Evolutionary conservation across 140 eudicot genomes (phyloP).

Genomic region (Senecio squalidus): DNA sequence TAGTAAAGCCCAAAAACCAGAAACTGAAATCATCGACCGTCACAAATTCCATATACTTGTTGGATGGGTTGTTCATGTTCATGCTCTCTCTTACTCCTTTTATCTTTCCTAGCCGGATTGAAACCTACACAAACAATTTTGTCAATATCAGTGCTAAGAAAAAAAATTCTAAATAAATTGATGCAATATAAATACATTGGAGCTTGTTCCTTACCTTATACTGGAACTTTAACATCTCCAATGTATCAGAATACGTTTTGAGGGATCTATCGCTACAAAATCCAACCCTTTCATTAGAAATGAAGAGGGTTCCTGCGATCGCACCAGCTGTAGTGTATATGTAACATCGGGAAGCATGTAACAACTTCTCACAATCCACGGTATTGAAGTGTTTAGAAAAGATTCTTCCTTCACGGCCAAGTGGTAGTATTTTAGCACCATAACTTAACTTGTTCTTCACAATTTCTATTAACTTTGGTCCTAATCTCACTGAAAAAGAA

Average conservation of each 20-base stretch:
- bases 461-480: constrained; percentile 29
- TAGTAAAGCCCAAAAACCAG: constrained; percentile 40
- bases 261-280: constrained; percentile 38
- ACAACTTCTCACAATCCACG: constrained; percentile 32
- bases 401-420: constrained; percentile 28
- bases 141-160: not conserved
- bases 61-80: constrained; percentile 22
- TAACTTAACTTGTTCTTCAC: constrained; percentile 36
- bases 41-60: constrained; percentile 34
- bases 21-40: constrained; percentile 38
- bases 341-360: constrained; percentile 37
- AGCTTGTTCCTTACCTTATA: constrained; percentile 37
- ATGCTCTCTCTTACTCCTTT: constrained; percentile 12
- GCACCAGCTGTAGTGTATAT: constrained; percentile 48
- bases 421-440: constrained; percentile 35
- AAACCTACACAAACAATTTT: not conserved
- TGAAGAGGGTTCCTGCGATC: constrained; percentile 34
- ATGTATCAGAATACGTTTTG: constrained; percentile 30
- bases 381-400: constrained; percentile 33
- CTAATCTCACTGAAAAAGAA: constrained; percentile 22
- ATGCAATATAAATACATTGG: not conserved
- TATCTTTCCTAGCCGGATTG: constrained; percentile 23
- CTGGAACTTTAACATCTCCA: constrained; percentile 30
- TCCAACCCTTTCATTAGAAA: constrained; percentile 42
- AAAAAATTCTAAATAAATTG: not conserved